Evolutionary conservation across 192 early-diverging fungal genomes (phyloP), one percentile per base, ranked within the genome.

Genomic region (Coemansia sp.): DNA sequence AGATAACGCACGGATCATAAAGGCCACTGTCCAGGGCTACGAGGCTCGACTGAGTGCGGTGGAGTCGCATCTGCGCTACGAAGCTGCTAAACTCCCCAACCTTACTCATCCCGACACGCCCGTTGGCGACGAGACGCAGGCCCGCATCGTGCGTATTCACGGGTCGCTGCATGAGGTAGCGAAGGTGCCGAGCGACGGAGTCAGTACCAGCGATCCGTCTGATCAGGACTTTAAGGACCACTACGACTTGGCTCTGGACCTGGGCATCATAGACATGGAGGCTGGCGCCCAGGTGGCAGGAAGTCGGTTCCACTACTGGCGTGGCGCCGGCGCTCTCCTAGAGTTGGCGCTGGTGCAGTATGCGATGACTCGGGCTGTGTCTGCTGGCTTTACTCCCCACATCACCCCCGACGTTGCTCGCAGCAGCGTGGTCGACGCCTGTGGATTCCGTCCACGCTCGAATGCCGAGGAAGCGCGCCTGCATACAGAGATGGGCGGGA

Each of bases 281-380:
- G 85, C 91, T 21, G 93, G 89, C 14, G 86, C 93, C 0, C 81
- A 86, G 42, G 93, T 94, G 9, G 84, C 91, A 0, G 94, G 95
- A 3, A 86, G 86, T 20, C 83, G 91, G 23, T 97, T 93, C 66
- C 94, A 95, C 69, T 95, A 93, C 67, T 86, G 95, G 53, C 90
- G 90, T 55, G 91, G 93, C 59, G 86, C 85, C n/a, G 94, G 89
- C n/a, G 92, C 89, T 1, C 71, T 95, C 45, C 72, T 97, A 18
- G 95, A 97, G 73, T 79, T 93, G 50, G 94, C 93, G 14, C 77
- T 97, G 69, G 85, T 91, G 39, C 93, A 95, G 62, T 95, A 89
- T 66, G 92, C 94, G 0, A 88, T 94, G 67, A 85, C 91, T 16
- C 84, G 85, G n/a, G 91, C 91, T 1, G 71, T 87, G 16, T 48